Evolutionary conservation across 441 rosid genomes (phyloP).

Genomic region (Hura crepitans): DNA sequence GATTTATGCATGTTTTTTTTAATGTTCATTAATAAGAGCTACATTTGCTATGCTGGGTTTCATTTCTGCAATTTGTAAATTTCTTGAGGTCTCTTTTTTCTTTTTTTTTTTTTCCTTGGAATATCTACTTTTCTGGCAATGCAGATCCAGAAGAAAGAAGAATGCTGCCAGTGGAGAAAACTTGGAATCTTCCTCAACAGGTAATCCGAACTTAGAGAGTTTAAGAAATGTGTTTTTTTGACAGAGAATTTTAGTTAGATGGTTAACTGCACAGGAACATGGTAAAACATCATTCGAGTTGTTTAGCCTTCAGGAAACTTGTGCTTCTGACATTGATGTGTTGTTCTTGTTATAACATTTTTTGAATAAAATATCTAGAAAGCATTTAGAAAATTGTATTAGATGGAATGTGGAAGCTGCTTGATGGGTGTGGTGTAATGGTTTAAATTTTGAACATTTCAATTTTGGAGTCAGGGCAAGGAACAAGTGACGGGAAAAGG

Average conservation of each 20-base stretch:
- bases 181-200: slow-evolving; percentile 61
- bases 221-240: not conserved
- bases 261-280: not conserved
- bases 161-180: slow-evolving; percentile 70
- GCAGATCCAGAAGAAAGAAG: slow-evolving; percentile 88
- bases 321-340: not conserved
- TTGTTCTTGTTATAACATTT: not conserved
- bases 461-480: slow-evolving; percentile 54
- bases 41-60: not conserved
- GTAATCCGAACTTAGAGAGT: slow-evolving; percentile 22
- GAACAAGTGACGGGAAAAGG: slow-evolving; percentile 67
- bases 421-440: not conserved
- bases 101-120: not conserved
- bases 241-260: not conserved
- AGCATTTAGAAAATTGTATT: not conserved
- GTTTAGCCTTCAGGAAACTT: not conserved
- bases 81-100: too few species aligned
- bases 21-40: not conserved
- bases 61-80: not conserved
- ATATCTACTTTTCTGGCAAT: not conserved
- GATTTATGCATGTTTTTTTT: not conserved
- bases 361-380: not conserved
- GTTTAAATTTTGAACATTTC: not conserved
- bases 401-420: not conserved
- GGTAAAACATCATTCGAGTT: not conserved